Evolutionary conservation across 192 early-diverging fungal species (phyloP).

Genomic region (Backusella mclennaniae): DNA sequence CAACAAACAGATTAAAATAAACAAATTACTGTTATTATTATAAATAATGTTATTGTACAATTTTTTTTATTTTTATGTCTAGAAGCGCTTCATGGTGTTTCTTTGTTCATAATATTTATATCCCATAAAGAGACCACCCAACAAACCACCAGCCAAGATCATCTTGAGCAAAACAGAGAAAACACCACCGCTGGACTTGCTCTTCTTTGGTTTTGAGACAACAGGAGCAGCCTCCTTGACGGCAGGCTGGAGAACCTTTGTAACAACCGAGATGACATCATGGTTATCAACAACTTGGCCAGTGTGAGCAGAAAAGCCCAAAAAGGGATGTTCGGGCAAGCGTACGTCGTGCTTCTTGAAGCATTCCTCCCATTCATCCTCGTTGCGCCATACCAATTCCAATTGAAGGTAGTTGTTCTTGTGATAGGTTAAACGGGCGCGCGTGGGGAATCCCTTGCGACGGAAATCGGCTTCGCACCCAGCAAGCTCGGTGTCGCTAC

Average conservation of each 20-base stretch:
- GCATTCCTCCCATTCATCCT: constrained; percentile 80
- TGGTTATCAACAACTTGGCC: constrained; percentile 74
- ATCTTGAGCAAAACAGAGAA: constrained; percentile 30
- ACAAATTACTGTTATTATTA: neutral
- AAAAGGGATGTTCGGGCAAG: constrained; percentile 71
- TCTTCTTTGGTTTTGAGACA: neutral
- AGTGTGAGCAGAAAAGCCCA: constrained; percentile 91
- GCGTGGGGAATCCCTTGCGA: constrained; percentile 57
- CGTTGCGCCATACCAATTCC: constrained; percentile 40
- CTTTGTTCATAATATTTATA: constrained; percentile 32
- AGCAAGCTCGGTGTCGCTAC: constrained; percentile 61
- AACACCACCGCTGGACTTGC: constrained; percentile 12
- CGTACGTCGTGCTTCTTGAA: constrained; percentile 51
- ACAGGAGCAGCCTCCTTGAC: constrained; percentile 8
- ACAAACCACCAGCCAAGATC: constrained; percentile 24
- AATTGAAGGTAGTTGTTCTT: constrained; percentile 58
- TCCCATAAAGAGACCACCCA: constrained; percentile 30
- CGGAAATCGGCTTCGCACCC: constrained; percentile 81
- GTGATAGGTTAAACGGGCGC: constrained; percentile 74
- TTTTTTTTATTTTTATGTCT: neutral
- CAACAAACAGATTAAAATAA: neutral
- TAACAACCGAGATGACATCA: constrained; percentile 48
- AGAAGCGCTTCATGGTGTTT: constrained; percentile 30
- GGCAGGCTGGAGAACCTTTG: constrained; percentile 21
- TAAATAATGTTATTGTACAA: neutral